Evolutionary conservation across 129 eudicot species (phyloP).

Genomic region (Lactuca sativa): DNA sequence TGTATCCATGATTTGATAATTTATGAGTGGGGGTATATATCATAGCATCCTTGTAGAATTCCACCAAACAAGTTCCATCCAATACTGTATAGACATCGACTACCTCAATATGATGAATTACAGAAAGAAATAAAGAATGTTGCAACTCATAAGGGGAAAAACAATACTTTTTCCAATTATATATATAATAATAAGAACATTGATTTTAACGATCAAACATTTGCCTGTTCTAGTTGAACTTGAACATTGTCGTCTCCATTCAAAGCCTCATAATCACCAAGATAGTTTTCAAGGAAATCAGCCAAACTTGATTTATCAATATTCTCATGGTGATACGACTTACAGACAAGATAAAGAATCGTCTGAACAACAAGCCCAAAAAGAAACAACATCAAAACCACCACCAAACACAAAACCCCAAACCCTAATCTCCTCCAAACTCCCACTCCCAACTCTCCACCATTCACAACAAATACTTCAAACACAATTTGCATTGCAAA

Average conservation of each 20-base stretch:
- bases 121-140: background rate
- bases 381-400: conserved; percentile 27
- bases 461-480: conserved; percentile 24
- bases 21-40: too few species aligned
- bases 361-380: conserved; percentile 37
- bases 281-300: conserved; percentile 31
- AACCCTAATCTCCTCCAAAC: conserved; percentile 27
- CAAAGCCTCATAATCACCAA: conserved; percentile 35
- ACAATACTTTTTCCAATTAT: background rate
- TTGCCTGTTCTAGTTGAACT: conserved; percentile 29
- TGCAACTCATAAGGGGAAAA: background rate
- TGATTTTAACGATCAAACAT: conserved; percentile 19
- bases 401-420: conserved; percentile 23
- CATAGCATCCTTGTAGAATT: too few species aligned
- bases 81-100: background rate
- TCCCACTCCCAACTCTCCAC: background rate
- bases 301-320: conserved; percentile 31
- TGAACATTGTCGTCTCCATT: conserved; percentile 19
- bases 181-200: background rate
- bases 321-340: conserved; percentile 40
- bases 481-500: conserved; percentile 26
- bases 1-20: too few species aligned
- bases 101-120: background rate
- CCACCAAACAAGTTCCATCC: background rate
- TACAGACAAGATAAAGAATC: conserved; percentile 36